Conservation (phyloP, 768 basidiomycete species). For the Naematelia aurantialba region DNA sequence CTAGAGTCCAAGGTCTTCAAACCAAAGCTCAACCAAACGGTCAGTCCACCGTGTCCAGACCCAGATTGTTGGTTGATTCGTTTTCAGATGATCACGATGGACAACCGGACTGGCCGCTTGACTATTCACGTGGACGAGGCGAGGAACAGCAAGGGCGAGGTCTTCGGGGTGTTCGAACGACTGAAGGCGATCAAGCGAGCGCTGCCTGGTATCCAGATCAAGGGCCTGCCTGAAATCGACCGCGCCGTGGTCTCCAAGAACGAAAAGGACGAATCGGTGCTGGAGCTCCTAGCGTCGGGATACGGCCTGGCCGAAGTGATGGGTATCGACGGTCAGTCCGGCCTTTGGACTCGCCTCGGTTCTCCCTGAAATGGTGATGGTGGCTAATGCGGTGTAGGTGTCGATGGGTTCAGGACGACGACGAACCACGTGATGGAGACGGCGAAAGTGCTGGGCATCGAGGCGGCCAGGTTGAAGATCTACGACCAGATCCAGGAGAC, state of each 20-base stretch:
- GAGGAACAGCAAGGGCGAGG: constrained; percentile 34
- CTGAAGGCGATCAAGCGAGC: constrained; percentile 81
- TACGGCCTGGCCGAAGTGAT: constrained; percentile 96
- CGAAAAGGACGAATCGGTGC: constrained; percentile 81
- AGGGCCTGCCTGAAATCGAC: constrained; percentile 83
- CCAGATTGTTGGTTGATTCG: neutral
- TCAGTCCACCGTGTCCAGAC: constrained; percentile 36
- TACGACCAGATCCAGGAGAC: constrained; percentile 96
- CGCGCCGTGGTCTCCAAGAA: constrained; percentile 96
- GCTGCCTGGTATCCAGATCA: constrained; percentile 81
- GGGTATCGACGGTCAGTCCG: constrained; percentile 77
- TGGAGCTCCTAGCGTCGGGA: constrained; percentile 92
- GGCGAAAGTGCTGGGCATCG: constrained; percentile 91
- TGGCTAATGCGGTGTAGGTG: constrained; percentile 59
- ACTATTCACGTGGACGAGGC: constrained; percentile 51
- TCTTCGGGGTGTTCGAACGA: constrained; percentile 48
- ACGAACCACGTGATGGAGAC: constrained; percentile 98
- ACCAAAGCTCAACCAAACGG: constrained; percentile 74
- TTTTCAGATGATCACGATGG: constrained; percentile 44
- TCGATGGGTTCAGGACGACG: constrained; percentile 83
- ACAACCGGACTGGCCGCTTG: constrained; percentile 49
- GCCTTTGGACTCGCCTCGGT: neutral
- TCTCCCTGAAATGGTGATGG: neutral
- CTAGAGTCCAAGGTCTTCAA: constrained; percentile 50
- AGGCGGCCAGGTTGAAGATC: constrained; percentile 89